A percentile compares a stretch with the other conserved stretches of the same genome.
These are phyloP conservation scores for Penicillium lagena DNA, from an alignment of 495 filamentous ascomycete species.

Conservation along the genomic window DNA sequence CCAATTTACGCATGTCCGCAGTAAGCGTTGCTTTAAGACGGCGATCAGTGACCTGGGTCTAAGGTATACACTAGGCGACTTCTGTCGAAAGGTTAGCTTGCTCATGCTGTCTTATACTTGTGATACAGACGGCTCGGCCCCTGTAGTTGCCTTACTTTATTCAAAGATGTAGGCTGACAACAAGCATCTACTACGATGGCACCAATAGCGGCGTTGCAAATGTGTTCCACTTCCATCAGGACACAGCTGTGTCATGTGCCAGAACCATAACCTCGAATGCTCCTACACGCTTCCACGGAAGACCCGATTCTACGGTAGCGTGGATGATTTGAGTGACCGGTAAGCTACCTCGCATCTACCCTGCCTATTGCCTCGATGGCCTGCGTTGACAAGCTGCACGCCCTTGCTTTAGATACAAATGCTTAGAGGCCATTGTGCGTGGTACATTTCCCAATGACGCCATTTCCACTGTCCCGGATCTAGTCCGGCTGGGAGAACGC, in stretches of 20 bases:
- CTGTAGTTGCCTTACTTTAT: no score
- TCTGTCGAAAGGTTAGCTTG: slow-evolving; percentile 2
- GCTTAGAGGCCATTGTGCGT: slow-evolving; percentile 38
- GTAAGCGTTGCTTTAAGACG: no score
- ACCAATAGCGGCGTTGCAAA: slow-evolving; percentile 9
- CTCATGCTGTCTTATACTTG: no score
- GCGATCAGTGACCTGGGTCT: neutral
- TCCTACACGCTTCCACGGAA: slow-evolving; percentile 41
- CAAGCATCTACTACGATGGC: no score
- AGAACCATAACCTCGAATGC: slow-evolving; percentile 33
- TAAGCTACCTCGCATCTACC: slow-evolving; percentile 6
- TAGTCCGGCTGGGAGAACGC: slow-evolving; percentile 22
- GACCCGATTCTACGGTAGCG: slow-evolving; percentile 42
- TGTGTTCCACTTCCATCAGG: slow-evolving; percentile 27
- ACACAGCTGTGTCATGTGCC: slow-evolving; percentile 33
- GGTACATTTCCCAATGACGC: slow-evolving; percentile 38
- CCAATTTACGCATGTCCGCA: no score
- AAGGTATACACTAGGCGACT: neutral
- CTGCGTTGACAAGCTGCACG: no score
- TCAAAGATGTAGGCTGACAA: no score
- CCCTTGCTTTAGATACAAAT: slow-evolving; percentile 1
- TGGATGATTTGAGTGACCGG: slow-evolving; percentile 39
- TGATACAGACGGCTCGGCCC: no score
- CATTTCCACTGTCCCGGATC: slow-evolving; percentile 26
- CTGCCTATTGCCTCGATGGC: no score